Percentiles rank a stretch among this genome's conserved stretches.
Conservation (phyloP, 768 basidiomycete species). For the Rubroboletus pulcherrimus region DNA sequence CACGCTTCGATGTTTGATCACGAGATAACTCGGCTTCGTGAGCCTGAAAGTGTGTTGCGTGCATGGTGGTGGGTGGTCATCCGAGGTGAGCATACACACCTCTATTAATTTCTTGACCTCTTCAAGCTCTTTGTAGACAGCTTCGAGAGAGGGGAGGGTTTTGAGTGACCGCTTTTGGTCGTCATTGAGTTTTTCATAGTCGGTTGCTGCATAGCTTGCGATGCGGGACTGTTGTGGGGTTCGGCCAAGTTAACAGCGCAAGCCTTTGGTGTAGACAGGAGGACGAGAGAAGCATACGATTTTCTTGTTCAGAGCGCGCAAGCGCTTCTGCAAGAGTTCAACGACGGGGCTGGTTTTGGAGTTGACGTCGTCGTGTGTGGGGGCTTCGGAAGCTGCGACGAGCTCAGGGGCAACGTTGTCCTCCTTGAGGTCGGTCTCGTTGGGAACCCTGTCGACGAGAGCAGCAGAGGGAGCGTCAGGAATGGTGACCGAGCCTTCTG, state of each 20-base stretch:
- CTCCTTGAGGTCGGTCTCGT: conserved; percentile 44
- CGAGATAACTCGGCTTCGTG: conserved; percentile 62
- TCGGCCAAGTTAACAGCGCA: conserved; percentile 8
- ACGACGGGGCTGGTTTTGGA: conserved; percentile 65
- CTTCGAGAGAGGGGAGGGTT: conserved; percentile 73
- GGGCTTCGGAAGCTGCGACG: conserved; percentile 38
- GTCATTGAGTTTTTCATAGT: conserved; percentile 74
- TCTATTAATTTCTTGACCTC: conserved; percentile 84
- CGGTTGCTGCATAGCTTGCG: conserved; percentile 63
- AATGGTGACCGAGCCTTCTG: conserved; percentile 34
- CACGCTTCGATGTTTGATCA: conserved; percentile 51
- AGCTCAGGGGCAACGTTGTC: conserved; percentile 45
- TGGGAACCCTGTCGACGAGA: conserved; percentile 49
- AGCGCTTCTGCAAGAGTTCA: conserved; percentile 75
- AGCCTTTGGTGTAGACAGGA: background rate
- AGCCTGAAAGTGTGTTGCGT: conserved; percentile 35
- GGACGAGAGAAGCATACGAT: conserved; percentile 51
- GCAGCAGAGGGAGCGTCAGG: conserved; percentile 46
- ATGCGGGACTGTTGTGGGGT: conserved; percentile 56
- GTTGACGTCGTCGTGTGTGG: conserved; percentile 40
- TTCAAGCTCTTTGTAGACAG: conserved; percentile 73
- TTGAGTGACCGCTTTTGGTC: conserved; percentile 78
- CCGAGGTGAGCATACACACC: conserved; percentile 50
- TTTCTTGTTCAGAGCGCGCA: conserved; percentile 78
- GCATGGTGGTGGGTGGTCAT: background rate